Percentiles rank a stretch among this genome's conserved stretches.
Evolutionary conservation across 2,329 filamentous ascomycete genomes (phyloP).

Genomic region (Xylariaceae sp.): DNA sequence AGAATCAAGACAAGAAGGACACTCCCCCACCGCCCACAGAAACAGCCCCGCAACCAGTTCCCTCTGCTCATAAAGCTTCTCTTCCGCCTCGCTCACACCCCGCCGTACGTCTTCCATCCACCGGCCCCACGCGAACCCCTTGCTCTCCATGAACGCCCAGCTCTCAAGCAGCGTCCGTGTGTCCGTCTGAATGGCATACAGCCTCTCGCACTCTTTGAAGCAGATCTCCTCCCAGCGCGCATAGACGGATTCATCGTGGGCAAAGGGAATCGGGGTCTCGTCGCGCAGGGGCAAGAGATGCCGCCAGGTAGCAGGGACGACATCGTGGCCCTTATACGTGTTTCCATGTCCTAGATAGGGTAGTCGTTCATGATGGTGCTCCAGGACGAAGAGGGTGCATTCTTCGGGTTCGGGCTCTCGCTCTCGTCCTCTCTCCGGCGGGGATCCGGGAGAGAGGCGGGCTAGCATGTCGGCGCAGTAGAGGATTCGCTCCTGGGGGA

Average conservation of each 20-base stretch:
- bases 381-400: slow-evolving; percentile 17
- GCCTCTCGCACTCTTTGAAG: slow-evolving; percentile 12
- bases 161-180: not conserved
- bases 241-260: not conserved
- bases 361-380: slow-evolving; percentile 22
- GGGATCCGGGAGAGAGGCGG: not conserved
- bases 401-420: slow-evolving; percentile 16
- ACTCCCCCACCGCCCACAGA: too few species aligned
- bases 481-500: not conserved
- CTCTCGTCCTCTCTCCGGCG: not conserved
- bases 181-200: slow-evolving; percentile 15
- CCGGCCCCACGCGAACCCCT: too few species aligned
- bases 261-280: slow-evolving; percentile 7
- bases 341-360: slow-evolving; percentile 18
- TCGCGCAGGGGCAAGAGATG: not conserved
- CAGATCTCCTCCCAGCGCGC: not conserved
- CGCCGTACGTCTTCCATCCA: too few species aligned
- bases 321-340: not conserved
- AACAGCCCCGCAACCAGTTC: too few species aligned
- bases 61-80: too few species aligned
- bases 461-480: slow-evolving; percentile 11
- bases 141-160: slow-evolving; percentile 2
- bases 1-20: too few species aligned
- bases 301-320: slow-evolving; percentile 17
- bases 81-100: too few species aligned